Evolutionary conservation across 306 rosid species (phyloP), one percentile per base, ranked within the genome.

Genomic region (Cucurbita ficifolia): DNA sequence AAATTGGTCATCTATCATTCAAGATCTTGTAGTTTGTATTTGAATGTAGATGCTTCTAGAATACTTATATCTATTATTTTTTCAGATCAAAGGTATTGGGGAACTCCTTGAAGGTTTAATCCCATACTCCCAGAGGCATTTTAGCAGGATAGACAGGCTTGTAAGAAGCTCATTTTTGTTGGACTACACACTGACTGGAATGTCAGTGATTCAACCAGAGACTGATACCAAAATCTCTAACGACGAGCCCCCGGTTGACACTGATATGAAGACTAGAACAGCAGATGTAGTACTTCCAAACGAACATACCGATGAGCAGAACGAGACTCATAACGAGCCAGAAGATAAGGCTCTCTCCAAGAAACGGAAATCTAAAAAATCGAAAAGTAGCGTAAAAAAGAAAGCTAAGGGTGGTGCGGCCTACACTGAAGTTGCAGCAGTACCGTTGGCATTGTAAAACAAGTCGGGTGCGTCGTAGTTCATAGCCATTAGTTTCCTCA

Each of bases 161-260:
- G 95, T 89, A n/a, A 89, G 97, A 79, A 82, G 88, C 86, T 83
- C 91, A 18, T 91, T 81, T 79, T 78, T 94, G 82, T 78, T 89
- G 74, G 92, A 89, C 71, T 91, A 85, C 84, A 78, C 86, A 72
- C 87, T 91, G 42, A 74, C 92, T 68, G 87, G 86, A 75, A 94
- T 94, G 98, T 88, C 97, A 29, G 98, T 94, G 70, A 70, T 94
- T 56, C 92, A 94, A 75, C 98, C 97, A 2, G 91, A 86, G 64
- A 80, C 71, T 17, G 88, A 81, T 49, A 78, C 55, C 56, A 76
- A 29, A 29, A 29, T 29, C 3, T 29, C 33, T 29, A 29, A 64
- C 54, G 77, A 53, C 0, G 60, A 73, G 69, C 62, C 83, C 64
- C 55, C 22, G 60, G 52, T 79, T 78, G 83, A 73, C 64, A 65